Percentiles rank a stretch among this genome's conserved stretches.
Evolutionary conservation across 352 stramenopile species (phyloP).

Genomic region (Phytophthora uliginosa): DNA sequence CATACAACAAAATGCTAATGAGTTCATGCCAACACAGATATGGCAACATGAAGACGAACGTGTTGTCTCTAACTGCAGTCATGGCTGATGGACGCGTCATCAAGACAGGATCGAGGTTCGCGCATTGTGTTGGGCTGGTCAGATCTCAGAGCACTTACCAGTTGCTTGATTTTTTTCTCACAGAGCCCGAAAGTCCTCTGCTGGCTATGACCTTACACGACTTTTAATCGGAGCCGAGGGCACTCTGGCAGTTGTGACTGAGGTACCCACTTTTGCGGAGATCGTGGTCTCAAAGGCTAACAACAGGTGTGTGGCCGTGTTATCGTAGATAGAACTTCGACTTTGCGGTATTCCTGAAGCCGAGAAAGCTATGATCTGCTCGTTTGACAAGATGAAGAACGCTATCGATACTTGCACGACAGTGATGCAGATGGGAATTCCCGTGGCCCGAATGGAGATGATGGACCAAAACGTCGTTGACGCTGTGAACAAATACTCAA

Average conservation of each 20-base stretch:
- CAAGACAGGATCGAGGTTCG: conserved; percentile 86
- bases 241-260: conserved; percentile 95
- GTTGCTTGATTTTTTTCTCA: conserved; percentile 1
- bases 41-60: conserved; percentile 97
- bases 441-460: conserved; percentile 85
- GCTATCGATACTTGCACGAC: conserved; percentile 78
- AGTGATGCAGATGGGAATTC: conserved; percentile 88
- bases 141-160: not conserved
- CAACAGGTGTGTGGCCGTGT: not conserved
- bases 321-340: conserved; percentile 83
- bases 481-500: conserved; percentile 84
- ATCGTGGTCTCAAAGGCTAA: conserved; percentile 1
- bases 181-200: conserved; percentile 94
- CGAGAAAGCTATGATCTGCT: conserved; percentile 92
- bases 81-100: conserved; percentile 88
- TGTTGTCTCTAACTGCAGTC: conserved; percentile 93
- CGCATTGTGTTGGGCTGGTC: not conserved
- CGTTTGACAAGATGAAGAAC: conserved; percentile 91
- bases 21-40: conserved; percentile 13
- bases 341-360: conserved; percentile 92
- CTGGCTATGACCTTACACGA: conserved; percentile 96
- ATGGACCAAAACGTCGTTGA: conserved; percentile 80
- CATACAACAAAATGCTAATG: conserved; percentile 14
- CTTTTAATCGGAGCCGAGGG: conserved; percentile 96
- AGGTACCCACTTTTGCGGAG: conserved; percentile 43